Evolutionary conservation across 176 grass and related monocot species (phyloP).

Genomic region (Oryza australiensis): DNA sequence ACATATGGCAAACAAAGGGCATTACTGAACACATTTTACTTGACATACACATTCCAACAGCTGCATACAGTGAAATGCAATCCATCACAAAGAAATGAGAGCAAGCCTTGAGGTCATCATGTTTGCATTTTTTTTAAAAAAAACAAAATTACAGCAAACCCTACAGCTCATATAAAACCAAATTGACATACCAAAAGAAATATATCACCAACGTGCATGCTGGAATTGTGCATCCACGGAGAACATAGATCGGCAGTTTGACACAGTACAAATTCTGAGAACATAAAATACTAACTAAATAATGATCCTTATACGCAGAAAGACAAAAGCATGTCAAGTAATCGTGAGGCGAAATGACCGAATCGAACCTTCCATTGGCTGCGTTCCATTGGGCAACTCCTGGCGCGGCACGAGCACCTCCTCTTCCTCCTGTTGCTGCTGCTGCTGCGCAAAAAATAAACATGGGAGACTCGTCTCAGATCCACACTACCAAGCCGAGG

Average conservation of each 20-base stretch:
- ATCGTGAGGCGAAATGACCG: not conserved
- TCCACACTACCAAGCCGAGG: slow-evolving; percentile 35
- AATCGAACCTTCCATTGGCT: slow-evolving; percentile 90
- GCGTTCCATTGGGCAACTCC: slow-evolving; percentile 70
- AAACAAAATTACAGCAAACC: not conserved
- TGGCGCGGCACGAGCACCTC: slow-evolving; percentile 80
- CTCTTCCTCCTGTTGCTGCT: slow-evolving; percentile 60
- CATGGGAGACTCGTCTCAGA: slow-evolving; percentile 42
- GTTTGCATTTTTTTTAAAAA: slow-evolving; percentile 13
- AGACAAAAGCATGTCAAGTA: not conserved
- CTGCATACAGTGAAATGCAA: slow-evolving; percentile 28
- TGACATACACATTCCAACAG: not conserved
- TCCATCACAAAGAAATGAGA: not conserved
- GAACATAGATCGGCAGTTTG: not conserved
- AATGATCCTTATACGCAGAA: not conserved
- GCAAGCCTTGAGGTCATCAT: not conserved
- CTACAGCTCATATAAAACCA: slow-evolving; percentile 23
- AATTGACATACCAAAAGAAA: not conserved
- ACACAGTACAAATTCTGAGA: not conserved
- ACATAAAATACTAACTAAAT: slow-evolving; percentile 1
- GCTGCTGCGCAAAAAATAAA: slow-evolving; percentile 32
- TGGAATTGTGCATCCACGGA: not conserved
- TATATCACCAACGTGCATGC: not conserved
- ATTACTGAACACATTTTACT: slow-evolving; percentile 25
- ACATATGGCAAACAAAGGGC: slow-evolving; percentile 1